phyloP scores from a whole-genome alignment of 2,329 filamentous ascomycete species.

The Fulvia fulva region DNA sequence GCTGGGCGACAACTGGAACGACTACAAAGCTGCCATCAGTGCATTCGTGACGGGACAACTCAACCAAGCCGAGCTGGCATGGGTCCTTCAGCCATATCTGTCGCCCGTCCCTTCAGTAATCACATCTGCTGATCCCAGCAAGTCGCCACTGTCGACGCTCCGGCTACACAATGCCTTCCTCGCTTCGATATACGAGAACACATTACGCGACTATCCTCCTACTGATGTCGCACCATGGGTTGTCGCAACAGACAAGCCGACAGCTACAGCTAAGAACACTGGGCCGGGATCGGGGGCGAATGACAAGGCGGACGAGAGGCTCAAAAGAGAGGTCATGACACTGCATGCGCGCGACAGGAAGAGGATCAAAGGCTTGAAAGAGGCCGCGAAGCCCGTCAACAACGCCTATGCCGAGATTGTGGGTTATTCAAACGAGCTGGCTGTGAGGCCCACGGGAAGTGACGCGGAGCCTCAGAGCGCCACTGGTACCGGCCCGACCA shows the following conservation, averaged over 20 bases:
- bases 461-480: slow-evolving; percentile 21
- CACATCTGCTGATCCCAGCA: slow-evolving; percentile 17
- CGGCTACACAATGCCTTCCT: slow-evolving; percentile 62
- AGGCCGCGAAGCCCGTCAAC: slow-evolving; percentile 17
- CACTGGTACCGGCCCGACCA: slow-evolving; percentile 12
- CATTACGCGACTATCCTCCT: slow-evolving; percentile 57
- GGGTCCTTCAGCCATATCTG: slow-evolving; percentile 54
- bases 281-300: slow-evolving; percentile 44
- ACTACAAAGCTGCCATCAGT: slow-evolving; percentile 57
- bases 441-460: slow-evolving; percentile 21
- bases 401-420: slow-evolving; percentile 25
- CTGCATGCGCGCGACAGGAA: slow-evolving; percentile 57
- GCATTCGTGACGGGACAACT: slow-evolving; percentile 55
- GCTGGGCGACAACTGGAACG: slow-evolving; percentile 57
- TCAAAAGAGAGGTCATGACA: slow-evolving; percentile 63
- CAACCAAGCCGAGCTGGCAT: slow-evolving; percentile 58
- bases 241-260: slow-evolving; percentile 68
- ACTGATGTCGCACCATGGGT: slow-evolving; percentile 60
- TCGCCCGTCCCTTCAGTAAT: slow-evolving; percentile 45
- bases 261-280: slow-evolving; percentile 58
- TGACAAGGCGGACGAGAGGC: slow-evolving; percentile 59
- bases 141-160: slow-evolving; percentile 24
- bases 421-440: slow-evolving; percentile 29
- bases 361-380: slow-evolving; percentile 39
- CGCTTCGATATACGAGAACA: slow-evolving; percentile 56